A percentile compares a stretch with the other conserved stretches of the same genome.
Conservation (phyloP, 805 yeast species). For the Kuraishia capsulata region DNA sequence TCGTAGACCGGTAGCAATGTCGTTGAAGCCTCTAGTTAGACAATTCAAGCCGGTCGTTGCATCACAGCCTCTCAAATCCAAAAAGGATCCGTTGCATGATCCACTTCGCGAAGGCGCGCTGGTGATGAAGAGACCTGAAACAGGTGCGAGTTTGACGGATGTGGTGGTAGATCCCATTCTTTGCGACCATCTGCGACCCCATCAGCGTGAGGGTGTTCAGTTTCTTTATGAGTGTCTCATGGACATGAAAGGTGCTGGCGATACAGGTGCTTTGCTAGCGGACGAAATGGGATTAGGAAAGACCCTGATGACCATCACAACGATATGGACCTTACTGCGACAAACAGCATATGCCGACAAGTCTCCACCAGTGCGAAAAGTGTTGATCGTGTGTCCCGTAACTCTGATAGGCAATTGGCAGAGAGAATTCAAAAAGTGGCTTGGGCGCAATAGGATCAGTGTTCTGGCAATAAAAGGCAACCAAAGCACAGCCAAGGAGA, state of each 20-base stretch:
- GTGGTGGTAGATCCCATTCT: constrained; percentile 57
- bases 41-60: constrained; percentile 4
- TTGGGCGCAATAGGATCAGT: constrained; percentile 54
- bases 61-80: neutral
- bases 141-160: constrained; percentile 14
- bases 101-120: constrained; percentile 25
- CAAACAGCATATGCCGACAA: constrained; percentile 42
- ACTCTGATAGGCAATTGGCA: constrained; percentile 85
- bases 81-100: constrained; percentile 28
- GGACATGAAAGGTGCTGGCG: constrained; percentile 43
- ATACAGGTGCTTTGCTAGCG: constrained; percentile 75
- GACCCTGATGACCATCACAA: constrained; percentile 75
- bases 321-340: constrained; percentile 75
- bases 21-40: too few relatives aligned
- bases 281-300: constrained; percentile 98
- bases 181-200: constrained; percentile 54
- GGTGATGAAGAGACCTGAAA: constrained; percentile 26
- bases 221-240: constrained; percentile 78
- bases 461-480: constrained; percentile 50
- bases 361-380: constrained; percentile 38
- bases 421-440: constrained; percentile 84
- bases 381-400: constrained; percentile 85
- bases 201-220: constrained; percentile 76
- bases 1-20: too few relatives aligned
- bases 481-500: constrained; percentile 43